Evolutionary conservation across 1,284 basidiomycete species (phyloP), one percentile per base, ranked within the genome.

Genomic region (Malassezia globosa): DNA sequence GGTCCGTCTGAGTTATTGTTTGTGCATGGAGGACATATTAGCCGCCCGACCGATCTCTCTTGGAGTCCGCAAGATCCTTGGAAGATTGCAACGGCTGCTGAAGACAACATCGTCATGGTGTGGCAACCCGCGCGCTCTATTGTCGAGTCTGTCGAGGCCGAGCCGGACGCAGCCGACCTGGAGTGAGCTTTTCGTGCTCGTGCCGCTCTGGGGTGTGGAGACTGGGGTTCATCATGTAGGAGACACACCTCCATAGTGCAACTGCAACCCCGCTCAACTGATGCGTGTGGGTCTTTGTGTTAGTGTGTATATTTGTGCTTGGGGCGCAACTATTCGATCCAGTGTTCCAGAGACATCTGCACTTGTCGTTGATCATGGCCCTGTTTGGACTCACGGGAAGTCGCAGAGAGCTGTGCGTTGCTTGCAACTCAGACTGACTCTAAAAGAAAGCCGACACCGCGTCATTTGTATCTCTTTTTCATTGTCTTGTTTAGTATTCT

Each of bases 1-100:
- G 92, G 94, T 6, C 58, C 94, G 3, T 90, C 92, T 2, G 69
- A 71, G 38, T 46, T 71, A 7, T 51, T 70, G 24, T 71, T 71
- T 46, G 64, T 69, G 0, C 69, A 71, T 35, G 69, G 69, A 18
- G 69, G 69, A 2, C 69, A 71, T 42, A 71, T 66, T 7, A 59
- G 58, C 19, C 41, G 67, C 4, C 64, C 67, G 10, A 66, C 67
- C 1, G 69, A 71, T 51, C 43, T 71, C 4, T 59, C 51, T 7
- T 71, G 66, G 67, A 63, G 59, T 36, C 67, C 66, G 4, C 60
- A 66, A 38, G 56, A 61, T 42, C 59, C 61, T 26, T 69, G 66
- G 64, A 61, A 63, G 19, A 50, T 71, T 7, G 64, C 63, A 0
- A 63, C 54, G 4, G 61, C 63, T 1, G 65, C 69, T 0, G 69